Evolutionary conservation across 495 filamentous ascomycete genomes (phyloP).

Genomic region (Trypethelium eluteriae): DNA sequence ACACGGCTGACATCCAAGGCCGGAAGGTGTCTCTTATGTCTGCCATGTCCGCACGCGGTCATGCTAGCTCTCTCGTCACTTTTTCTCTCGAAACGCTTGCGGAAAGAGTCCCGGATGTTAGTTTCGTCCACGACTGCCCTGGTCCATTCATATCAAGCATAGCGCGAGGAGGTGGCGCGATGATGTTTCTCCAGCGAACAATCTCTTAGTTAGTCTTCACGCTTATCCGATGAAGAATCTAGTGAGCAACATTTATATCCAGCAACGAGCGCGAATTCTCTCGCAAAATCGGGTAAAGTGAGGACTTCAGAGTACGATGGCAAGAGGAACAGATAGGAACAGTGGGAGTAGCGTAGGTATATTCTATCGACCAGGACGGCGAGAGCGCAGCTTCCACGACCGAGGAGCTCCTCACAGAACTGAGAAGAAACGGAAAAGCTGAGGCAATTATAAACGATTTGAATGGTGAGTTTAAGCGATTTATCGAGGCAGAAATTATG

Average conservation of each 20-base stretch:
- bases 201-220: background rate
- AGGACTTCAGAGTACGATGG: background rate
- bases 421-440: background rate
- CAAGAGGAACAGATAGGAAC: background rate
- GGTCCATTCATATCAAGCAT: background rate
- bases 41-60: background rate
- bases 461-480: background rate
- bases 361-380: background rate
- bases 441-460: background rate
- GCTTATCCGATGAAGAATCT: background rate
- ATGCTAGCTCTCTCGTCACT: background rate
- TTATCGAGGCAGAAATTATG: too few relatives aligned
- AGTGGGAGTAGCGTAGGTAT: background rate
- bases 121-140: background rate
- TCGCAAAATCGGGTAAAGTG: background rate
- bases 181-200: background rate
- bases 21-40: background rate
- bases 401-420: background rate
- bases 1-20: conserved; percentile 41
- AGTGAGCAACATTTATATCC: background rate
- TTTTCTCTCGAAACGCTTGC: background rate
- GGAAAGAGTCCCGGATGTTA: background rate
- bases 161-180: background rate
- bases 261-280: background rate
- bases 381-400: background rate